A percentile compares a stretch with the other conserved stretches of the same genome.
phyloP scores from a whole-genome alignment of 148 eudicot genomes.

The Cornus controversa region DNA sequence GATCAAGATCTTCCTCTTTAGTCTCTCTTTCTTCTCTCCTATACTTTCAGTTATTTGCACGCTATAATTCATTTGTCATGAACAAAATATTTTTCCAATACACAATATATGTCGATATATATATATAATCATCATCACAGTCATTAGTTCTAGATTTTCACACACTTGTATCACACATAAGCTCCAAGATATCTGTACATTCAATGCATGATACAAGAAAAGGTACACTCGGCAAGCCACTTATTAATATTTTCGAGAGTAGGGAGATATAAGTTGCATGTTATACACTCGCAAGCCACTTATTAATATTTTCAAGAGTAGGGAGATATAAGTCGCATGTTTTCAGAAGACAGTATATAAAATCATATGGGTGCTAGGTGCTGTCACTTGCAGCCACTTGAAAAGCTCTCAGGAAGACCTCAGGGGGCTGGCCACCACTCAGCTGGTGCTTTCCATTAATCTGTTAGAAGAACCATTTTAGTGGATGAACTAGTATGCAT shows the following conservation, averaged over 20 bases:
- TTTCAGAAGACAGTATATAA: background rate
- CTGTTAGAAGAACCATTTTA: slow-evolving; percentile 35
- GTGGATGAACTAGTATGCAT: background rate
- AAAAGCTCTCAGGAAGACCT: slow-evolving; percentile 63
- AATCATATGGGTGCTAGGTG: background rate
- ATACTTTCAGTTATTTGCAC: too few species aligned
- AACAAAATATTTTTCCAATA: too few species aligned
- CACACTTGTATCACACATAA: too few species aligned
- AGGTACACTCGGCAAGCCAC: background rate
- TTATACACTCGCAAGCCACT: too few species aligned
- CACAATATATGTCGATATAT: too few species aligned
- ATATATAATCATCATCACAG: too few species aligned
- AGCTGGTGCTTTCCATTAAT: slow-evolving; percentile 65
- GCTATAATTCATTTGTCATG: too few species aligned
- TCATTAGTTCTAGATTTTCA: too few species aligned
- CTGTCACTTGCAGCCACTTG: slow-evolving; percentile 36
- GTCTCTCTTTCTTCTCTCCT: too few species aligned
- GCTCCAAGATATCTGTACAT: too few species aligned
- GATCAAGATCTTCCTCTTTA: too few species aligned
- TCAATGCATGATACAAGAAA: background rate
- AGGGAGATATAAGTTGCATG: background rate
- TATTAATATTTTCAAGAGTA: background rate
- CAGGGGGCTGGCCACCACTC: slow-evolving; percentile 90
- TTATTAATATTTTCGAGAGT: background rate
- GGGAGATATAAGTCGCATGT: background rate